Base-by-base conservation (phyloP, 805 yeast genomes). In the Kodamaea hsintzibuensis region DNA sequence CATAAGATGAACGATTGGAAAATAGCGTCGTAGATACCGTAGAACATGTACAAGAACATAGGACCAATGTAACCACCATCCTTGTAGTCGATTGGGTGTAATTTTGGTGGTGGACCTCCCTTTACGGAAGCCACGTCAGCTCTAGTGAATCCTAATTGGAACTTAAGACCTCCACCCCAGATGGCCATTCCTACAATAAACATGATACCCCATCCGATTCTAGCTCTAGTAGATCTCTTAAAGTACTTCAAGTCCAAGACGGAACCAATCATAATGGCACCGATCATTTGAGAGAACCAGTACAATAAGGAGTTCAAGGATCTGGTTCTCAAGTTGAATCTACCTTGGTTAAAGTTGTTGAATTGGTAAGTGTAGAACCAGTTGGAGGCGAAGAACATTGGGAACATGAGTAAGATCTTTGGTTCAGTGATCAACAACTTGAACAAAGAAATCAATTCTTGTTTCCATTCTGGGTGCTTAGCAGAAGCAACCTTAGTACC, bases 341-440 rank as follows among this genome's bases (percentile, higher is more conserved):
- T 70, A 17, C 79, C 81, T 42, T 79, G 80, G 63, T 83, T 83
- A 67, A 78, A 73, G 55, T 80, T 82, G 64, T 82, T 82, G 62
- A 81, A 83, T 68, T 84, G 86, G 67, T 84, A 84, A 46, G 87
- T 81, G 73, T 82, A 82, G 71, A 82, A 84, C 84, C 84, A 84
- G 72, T 84, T 84, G 38, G 88, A 81, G 27, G 85, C 76, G 59
- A 81, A 79, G 65, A 83, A 84, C 81, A 82, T 77, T 44, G 88
- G 88, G 75, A 84, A 79, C 64, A 82, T 61, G 22, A 79, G 65
- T 47, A 77, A 62, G 50, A 83, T 78, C 63, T 68, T 72, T 47
- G 81, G 81, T 60, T 78, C 79, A 19, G 56, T 57, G 51, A 60
- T 63, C 56, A 80, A 69, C 48, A 75, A 66, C 43, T 62, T 61